phyloP scores from a whole-genome alignment of 2,329 filamentous ascomycete species.

The Fusarium sp. region DNA sequence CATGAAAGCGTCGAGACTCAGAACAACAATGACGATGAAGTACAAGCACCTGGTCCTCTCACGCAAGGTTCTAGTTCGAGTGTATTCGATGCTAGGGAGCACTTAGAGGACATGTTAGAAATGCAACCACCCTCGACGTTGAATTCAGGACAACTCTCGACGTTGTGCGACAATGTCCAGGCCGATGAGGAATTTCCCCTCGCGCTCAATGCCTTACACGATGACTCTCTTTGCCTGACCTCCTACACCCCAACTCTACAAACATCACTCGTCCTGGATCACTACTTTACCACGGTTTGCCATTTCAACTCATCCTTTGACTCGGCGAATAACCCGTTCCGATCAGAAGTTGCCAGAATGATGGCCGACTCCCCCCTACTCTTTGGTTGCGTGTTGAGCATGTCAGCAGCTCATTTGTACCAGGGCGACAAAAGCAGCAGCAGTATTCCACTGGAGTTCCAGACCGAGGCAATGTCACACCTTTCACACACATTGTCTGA shows the following conservation, averaged over 20 bases:
- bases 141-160: not conserved
- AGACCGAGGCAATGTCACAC: conserved; percentile 24
- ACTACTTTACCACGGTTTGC: conserved; percentile 27
- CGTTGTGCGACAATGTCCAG: not conserved
- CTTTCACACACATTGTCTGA: not conserved
- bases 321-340: conserved; percentile 16
- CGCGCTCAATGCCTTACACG: no score
- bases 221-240: not conserved
- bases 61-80: not conserved
- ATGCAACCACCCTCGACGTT: accelerated
- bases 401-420: conserved; percentile 32
- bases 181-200: not conserved
- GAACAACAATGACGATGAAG: not conserved
- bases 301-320: conserved; percentile 27
- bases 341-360: conserved; percentile 26
- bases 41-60: not conserved
- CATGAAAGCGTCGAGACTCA: not conserved
- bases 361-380: conserved; percentile 14
- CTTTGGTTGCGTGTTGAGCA: conserved; percentile 21
- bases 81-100: not conserved
- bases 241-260: conserved; percentile 1
- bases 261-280: conserved; percentile 1
- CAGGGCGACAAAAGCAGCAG: not conserved
- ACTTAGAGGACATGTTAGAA: not conserved
- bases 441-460: conserved; percentile 10